Evolutionary conservation across 2,329 filamentous ascomycete species (phyloP), one percentile per base, ranked within the genome.

Genomic region (Septoria petroselini): DNA sequence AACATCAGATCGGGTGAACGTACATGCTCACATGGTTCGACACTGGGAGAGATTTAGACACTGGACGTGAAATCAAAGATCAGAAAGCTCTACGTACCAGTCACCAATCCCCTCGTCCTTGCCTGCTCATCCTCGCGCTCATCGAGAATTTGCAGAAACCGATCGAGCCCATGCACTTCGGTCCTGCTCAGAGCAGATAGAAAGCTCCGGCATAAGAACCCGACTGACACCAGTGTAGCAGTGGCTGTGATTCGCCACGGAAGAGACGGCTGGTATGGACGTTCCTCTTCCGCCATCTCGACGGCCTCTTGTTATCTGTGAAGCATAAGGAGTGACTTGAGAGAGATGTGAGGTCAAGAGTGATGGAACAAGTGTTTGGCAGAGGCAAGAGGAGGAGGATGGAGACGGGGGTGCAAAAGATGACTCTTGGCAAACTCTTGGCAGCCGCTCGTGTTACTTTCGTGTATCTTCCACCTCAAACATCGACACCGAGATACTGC

Each of bases 21-120:
- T 85, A 93, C 87, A 94, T 84, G 68, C 86, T 90, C 58, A 89
- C 80, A 73, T 95, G 89, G 69, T 94, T 95, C 41, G 86, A 91
- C 29, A 93, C 89, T 90, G 61, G 27, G 41, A 14, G 3, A 34
- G 7, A 21, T n/a, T 18, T 11, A 21, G 4, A 46, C 43, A n/a
- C 21, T 9, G 21, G 9, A 19, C 35, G 9, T n/a, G n/a, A n/a
- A 21, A 29, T 31, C 4, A 17, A 40, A n/a, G 12, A 23, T 7
- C 14, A n/a, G 15, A 17, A 25, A 3, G 33, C 5, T 11, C 46
- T 19, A 59, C 74, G 53, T 73, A 89, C 86, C 88, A 58, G 91
- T 97, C 54, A 97, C 77, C 53, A 97, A 76, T 14, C 91, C 93
- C 61, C 84, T 80, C 50, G 85, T 75, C 57, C 89, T 82, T 42